Percentiles rank a stretch among this genome's conserved stretches.
These are phyloP conservation scores for Moringa oleifera DNA, from an alignment of 345 rosid species.

Conservation along the genomic window DNA sequence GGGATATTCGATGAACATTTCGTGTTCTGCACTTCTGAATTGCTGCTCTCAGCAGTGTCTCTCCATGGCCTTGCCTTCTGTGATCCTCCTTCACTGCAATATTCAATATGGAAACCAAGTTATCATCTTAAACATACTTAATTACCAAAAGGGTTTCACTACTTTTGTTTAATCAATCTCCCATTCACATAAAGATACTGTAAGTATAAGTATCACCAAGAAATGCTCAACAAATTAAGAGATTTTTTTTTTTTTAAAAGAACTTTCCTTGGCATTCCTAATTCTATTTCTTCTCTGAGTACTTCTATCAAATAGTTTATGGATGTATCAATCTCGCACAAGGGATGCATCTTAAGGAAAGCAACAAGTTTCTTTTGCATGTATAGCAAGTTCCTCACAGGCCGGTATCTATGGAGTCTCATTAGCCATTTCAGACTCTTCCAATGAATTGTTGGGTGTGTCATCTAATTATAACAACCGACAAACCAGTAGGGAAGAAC, in stretches of 20 bases:
- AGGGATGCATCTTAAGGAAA: too few species aligned
- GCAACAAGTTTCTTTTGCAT: too few species aligned
- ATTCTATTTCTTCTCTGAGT: conserved; percentile 13
- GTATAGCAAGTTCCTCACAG: too few species aligned
- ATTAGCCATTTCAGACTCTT: too few species aligned
- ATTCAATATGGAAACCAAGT: neutral
- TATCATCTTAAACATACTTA: neutral
- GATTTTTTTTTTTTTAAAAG: too few species aligned
- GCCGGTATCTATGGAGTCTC: too few species aligned
- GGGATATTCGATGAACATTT: conserved; percentile 54
- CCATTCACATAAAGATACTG: neutral
- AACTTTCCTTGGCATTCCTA: too few species aligned
- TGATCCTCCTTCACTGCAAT: conserved; percentile 61
- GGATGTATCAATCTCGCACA: neutral
- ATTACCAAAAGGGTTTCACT: neutral
- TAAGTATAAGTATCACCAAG: neutral
- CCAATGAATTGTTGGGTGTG: too few species aligned
- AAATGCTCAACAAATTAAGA: neutral
- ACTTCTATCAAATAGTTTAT: conserved; percentile 46
- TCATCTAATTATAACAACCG: neutral
- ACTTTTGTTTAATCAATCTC: neutral
- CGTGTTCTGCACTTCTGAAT: conserved; percentile 63
- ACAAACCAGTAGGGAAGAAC: neutral
- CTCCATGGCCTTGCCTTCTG: conserved; percentile 69
- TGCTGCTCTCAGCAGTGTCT: conserved; percentile 58